These are phyloP conservation scores for Flaveria brownii DNA, from an alignment of 129 eudicot genomes.

Conservation along the genomic window DNA sequence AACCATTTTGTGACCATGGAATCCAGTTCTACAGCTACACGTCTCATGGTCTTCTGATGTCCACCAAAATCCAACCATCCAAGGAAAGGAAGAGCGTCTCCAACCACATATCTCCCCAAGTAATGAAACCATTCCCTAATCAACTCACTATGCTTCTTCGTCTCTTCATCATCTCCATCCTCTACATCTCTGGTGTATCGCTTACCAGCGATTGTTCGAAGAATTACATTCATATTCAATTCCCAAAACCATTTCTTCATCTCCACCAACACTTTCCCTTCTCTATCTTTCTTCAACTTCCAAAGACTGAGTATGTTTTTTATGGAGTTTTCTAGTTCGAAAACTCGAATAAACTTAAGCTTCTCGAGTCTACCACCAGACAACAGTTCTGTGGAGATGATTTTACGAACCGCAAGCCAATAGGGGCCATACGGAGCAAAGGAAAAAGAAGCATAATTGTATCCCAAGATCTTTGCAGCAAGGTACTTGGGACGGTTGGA, in stretches of 20 bases:
- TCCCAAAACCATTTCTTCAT: slow-evolving; percentile 1
- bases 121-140: slow-evolving; percentile 20
- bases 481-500: slow-evolving; percentile 5
- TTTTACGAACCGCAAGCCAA: not conserved
- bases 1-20: slow-evolving; percentile 20
- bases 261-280: slow-evolving; percentile 8
- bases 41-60: slow-evolving; percentile 28
- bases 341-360: not conserved
- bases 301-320: not conserved
- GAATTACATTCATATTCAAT: slow-evolving; percentile 17
- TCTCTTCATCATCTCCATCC: slow-evolving; percentile 6
- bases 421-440: not conserved
- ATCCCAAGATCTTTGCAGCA: not conserved
- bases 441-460: not conserved
- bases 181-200: not conserved
- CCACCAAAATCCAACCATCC: slow-evolving; percentile 39
- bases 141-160: slow-evolving; percentile 4
- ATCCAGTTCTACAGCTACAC: slow-evolving; percentile 7
- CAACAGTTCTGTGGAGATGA: not conserved
- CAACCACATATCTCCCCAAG: slow-evolving; percentile 16
- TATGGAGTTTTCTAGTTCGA: not conserved
- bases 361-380: not conserved
- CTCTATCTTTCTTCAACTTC: not conserved
- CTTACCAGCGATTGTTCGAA: slow-evolving; percentile 31
- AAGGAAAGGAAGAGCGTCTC: slow-evolving; percentile 31